Conservation (phyloP, 192 early-diverging fungal species). For the Gonapodya sp. region DNA sequence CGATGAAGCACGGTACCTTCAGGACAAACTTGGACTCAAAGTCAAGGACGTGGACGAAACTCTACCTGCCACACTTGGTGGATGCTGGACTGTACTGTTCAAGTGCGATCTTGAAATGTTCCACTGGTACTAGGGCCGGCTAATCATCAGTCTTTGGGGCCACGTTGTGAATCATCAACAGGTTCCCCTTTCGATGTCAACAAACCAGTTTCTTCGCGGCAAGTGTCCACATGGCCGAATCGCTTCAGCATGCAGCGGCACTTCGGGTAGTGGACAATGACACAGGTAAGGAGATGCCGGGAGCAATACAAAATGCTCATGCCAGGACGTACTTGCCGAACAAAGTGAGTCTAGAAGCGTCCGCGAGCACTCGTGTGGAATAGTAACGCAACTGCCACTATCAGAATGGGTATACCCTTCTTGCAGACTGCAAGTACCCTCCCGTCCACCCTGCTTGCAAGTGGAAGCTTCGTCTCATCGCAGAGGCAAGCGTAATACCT, state of each 20-base stretch:
- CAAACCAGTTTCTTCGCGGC: neutral
- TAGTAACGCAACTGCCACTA: neutral
- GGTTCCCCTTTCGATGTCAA: neutral
- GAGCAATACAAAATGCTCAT: neutral
- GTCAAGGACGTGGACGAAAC: conserved; percentile 4
- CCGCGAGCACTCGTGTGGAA: neutral
- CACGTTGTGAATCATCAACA: too few relatives aligned
- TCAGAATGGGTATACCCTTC: conserved; percentile 6
- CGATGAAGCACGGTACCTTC: neutral
- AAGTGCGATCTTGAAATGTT: neutral
- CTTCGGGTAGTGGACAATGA: conserved; percentile 8
- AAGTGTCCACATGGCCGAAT: neutral
- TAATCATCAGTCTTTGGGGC: too few relatives aligned
- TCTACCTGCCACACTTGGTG: neutral
- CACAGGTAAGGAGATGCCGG: neutral
- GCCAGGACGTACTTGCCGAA: neutral
- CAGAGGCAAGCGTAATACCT: neutral
- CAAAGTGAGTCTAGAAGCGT: neutral
- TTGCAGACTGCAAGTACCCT: conserved; percentile 7
- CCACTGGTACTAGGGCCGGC: neutral
- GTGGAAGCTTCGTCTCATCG: conserved; percentile 3
- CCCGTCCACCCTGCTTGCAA: neutral
- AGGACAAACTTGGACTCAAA: neutral
- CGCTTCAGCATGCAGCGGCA: neutral
- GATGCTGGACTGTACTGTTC: neutral